Evolutionary conservation across 2,329 filamentous ascomycete genomes (phyloP), one percentile per base, ranked within the genome.

Genomic region (Pseudogymnoascus sp.): DNA sequence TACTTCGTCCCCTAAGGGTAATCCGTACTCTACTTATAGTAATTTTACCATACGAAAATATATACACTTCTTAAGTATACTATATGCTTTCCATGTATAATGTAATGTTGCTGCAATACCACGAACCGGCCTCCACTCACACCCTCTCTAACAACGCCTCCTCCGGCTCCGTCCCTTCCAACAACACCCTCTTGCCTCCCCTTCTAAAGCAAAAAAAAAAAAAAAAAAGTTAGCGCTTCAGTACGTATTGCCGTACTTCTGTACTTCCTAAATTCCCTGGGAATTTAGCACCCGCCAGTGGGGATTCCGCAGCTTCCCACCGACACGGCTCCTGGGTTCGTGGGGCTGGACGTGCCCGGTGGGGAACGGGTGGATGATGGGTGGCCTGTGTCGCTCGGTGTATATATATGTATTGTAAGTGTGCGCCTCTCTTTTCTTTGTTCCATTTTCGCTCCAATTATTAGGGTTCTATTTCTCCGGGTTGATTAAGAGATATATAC

Each of bases 331-430:
- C 47, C 47, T 54, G 47, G 47, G 47, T 54, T 54, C 47, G 26
- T 54, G 47, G 47, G 47, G 47, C 47, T 54, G 47, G 47, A 54
- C 47, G 47, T 54, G 47, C 47, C 47, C 47, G 47, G 47, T 54
- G 47, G 47, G 5, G 47, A 54, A 31, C 26, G 26, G 47, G 47
- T 54, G 47, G 47, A 54, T 54, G 47, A 54, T 31, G 47, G 47
- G 36, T 42, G 39, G 40, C 10, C 18, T 45, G 45, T n/a, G 8
- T 54, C 26, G 47, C 47, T 54, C 47, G 26, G 26, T 54, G 47
- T 54, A 54, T 54, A 54, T 54, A 54, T 54, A 54, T 54, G 47
- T 54, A 54, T 54, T 54, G 23, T 54, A 4, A 54, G 26, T 29
- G 26, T 54, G 47, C 47, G 47, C 47, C 47, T 54, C 47, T 31